A percentile compares a stretch with the other conserved stretches of the same genome.
Conservation (phyloP, 805 yeast species). For the Suhomyces pyralidae region DNA sequence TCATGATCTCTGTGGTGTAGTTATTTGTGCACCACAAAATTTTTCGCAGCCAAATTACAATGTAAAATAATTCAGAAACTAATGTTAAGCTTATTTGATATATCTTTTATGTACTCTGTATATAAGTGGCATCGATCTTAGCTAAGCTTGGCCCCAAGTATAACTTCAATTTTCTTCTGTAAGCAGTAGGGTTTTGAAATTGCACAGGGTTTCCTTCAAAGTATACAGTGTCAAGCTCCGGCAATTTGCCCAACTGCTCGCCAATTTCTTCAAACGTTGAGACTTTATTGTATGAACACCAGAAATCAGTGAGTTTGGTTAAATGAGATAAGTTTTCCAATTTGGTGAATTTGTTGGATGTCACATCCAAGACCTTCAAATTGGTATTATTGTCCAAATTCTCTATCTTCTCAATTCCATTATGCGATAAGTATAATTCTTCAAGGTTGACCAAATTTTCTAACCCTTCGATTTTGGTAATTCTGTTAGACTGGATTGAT, state of each 20-base stretch:
- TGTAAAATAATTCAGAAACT: not conserved
- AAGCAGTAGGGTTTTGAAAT: slow-evolving; percentile 65
- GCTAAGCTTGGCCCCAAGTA: slow-evolving; percentile 65
- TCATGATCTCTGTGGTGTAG: not conserved
- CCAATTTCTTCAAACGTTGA: slow-evolving; percentile 67
- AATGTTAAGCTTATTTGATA: not conserved
- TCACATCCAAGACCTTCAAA: slow-evolving; percentile 73
- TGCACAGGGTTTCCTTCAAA: slow-evolving; percentile 94
- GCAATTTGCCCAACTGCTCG: slow-evolving; percentile 58
- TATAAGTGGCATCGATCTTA: slow-evolving; percentile 90
- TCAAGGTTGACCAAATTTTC: slow-evolving; percentile 69
- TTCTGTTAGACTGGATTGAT: slow-evolving; percentile 83
- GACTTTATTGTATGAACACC: slow-evolving; percentile 84
- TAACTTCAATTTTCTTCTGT: slow-evolving; percentile 77
- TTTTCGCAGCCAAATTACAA: slow-evolving; percentile 1
- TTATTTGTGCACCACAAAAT: not conserved
- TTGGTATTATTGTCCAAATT: slow-evolving; percentile 70
- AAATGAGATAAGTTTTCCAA: slow-evolving; percentile 67
- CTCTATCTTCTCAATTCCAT: slow-evolving; percentile 71
- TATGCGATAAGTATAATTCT: slow-evolving; percentile 86
- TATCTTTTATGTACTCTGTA: slow-evolving; percentile 14
- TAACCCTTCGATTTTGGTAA: slow-evolving; percentile 77
- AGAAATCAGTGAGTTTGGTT: slow-evolving; percentile 75
- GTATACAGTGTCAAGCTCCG: slow-evolving; percentile 79
- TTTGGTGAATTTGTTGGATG: slow-evolving; percentile 64